Base-by-base conservation (phyloP, 192 early-diverging fungal genomes). In the Lobosporangium transversale region DNA sequence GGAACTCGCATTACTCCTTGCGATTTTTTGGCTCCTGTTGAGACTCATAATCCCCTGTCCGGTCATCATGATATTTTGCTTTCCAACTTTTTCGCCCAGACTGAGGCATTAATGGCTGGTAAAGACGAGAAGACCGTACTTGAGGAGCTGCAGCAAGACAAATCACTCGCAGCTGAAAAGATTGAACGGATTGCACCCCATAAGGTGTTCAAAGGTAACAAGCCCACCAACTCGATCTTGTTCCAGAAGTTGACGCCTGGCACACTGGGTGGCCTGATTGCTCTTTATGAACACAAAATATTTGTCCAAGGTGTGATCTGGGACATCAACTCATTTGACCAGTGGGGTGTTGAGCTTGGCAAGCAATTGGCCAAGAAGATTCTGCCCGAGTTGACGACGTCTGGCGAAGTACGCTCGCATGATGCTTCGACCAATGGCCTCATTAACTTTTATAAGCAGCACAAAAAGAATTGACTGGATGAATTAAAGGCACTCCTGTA, bases 201-300 rank as follows among this genome's bases (percentile, higher is more conserved):
- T 87, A 99, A 99, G 90, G 87, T 94, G n/a, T 99, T 99, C 89
- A 80, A 85, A 59, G 97, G 97, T 52, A 99, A 99, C 89, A 89
- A 91, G 51, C 97, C 97, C 33, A 99, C 97, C 54, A 99, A 98
- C 86, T 94, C 92, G 61, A 91, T 99, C 78, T 68, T 99, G 65
- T 93, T 98, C 88, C 90, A 97, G 68, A 91, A 94, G 78, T 82
- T 99, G 49, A 94, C 92, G 21, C 97, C 97, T 11, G 87, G 87
- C 36, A 95, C 94, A 4, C 85, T 99, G 4, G 97, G 97, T 21
- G 83, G 88, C n/a, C 76, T 99, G 68, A 93, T 99, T 83, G 95
- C 97, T 23, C 75, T 99, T 80, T 99, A 99, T 74, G 97, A 99
- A 85, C 97, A 99, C 91, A 99, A 99, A 90, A 99, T 99, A 76